A percentile compares a stretch with the other conserved stretches of the same genome.
These are phyloP conservation scores for Colletotrichum zoysiae DNA, from an alignment of 2,329 filamentous ascomycete genomes.

Conservation along the genomic window DNA sequence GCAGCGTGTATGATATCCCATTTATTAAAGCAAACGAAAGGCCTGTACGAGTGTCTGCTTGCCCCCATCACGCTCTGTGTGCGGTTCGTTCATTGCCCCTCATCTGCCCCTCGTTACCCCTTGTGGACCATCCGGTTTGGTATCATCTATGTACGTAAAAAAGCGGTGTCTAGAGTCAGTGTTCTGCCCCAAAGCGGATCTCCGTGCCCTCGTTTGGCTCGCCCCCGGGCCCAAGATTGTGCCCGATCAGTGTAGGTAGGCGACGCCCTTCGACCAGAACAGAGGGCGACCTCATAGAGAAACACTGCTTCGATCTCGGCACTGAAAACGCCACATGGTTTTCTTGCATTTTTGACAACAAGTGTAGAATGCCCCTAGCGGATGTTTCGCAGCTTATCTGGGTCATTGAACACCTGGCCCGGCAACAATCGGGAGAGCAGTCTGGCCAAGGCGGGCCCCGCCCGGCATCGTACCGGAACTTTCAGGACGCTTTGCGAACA, in stretches of 20 bases:
- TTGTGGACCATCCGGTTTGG: slow-evolving; percentile 1
- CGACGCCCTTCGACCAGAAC: slow-evolving; percentile 3
- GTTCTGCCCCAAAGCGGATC: slow-evolving; percentile 30
- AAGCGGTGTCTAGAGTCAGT: slow-evolving; percentile 38
- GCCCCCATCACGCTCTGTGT: neutral
- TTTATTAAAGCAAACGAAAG: neutral
- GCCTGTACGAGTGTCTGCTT: neutral
- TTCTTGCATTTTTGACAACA: neutral
- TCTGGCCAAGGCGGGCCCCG: slow-evolving; percentile 18
- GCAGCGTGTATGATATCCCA: neutral
- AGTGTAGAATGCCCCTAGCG: neutral
- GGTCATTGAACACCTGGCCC: neutral
- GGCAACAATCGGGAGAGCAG: slow-evolving; percentile 11
- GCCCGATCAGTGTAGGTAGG: slow-evolving; percentile 14
- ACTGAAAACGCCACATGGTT: neutral
- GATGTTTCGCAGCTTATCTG: slow-evolving; percentile 28
- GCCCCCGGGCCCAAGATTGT: slow-evolving; percentile 12
- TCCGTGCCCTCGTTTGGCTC: slow-evolving; percentile 17
- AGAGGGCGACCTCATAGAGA: slow-evolving; percentile 22
- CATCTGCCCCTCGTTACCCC: slow-evolving; percentile 7
- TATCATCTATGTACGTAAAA: slow-evolving; percentile 19
- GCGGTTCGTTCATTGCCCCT: slow-evolving; percentile 1
- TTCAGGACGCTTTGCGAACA: slow-evolving; percentile 23
- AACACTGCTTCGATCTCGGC: neutral
- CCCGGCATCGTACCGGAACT: slow-evolving; percentile 13